Evolutionary conservation across 768 basidiomycete species (phyloP).

Genomic region (Punctularia strigosozonata): DNA sequence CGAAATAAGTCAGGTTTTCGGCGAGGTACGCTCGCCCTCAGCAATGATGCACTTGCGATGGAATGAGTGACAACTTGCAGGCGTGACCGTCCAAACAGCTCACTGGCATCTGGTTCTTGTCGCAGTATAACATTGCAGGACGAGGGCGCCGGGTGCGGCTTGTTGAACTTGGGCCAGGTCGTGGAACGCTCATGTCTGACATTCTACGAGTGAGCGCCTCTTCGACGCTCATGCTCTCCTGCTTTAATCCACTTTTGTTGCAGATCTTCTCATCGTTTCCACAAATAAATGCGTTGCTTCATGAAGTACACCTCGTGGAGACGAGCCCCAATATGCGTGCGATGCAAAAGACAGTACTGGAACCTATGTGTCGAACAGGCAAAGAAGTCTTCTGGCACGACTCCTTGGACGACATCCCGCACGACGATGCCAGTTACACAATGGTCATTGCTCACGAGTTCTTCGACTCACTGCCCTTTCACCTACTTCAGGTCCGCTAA

Average conservation of each 20-base stretch:
- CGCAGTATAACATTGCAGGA: conserved; percentile 55
- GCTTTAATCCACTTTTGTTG: background rate
- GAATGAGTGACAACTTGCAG: conserved; percentile 27
- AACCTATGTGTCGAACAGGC: conserved; percentile 14
- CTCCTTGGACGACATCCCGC: conserved; percentile 53
- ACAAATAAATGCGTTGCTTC: conserved; percentile 19
- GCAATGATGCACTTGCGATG: no score
- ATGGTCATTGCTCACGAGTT: conserved; percentile 94
- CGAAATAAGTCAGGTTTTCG: conserved; percentile 93
- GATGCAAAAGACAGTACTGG: conserved; percentile 47
- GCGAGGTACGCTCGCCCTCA: conserved; percentile 55
- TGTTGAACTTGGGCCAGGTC: conserved; percentile 89
- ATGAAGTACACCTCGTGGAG: conserved; percentile 68
- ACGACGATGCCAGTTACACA: conserved; percentile 40
- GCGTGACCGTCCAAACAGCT: conserved; percentile 37
- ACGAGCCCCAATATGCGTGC: conserved; percentile 57
- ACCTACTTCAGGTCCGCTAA: conserved; percentile 64
- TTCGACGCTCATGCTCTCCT: background rate
- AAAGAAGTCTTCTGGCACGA: conserved; percentile 59
- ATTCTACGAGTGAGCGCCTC: conserved; percentile 57
- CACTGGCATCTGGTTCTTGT: conserved; percentile 76
- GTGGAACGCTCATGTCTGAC: conserved; percentile 87
- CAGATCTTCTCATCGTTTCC: conserved; percentile 45
- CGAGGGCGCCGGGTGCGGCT: conserved; percentile 44
- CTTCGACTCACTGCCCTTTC: conserved; percentile 92